Percentiles rank a stretch among this genome's conserved stretches.
phyloP scores from a whole-genome alignment of 306 rosid species.

The Vigna angularis region DNA sequence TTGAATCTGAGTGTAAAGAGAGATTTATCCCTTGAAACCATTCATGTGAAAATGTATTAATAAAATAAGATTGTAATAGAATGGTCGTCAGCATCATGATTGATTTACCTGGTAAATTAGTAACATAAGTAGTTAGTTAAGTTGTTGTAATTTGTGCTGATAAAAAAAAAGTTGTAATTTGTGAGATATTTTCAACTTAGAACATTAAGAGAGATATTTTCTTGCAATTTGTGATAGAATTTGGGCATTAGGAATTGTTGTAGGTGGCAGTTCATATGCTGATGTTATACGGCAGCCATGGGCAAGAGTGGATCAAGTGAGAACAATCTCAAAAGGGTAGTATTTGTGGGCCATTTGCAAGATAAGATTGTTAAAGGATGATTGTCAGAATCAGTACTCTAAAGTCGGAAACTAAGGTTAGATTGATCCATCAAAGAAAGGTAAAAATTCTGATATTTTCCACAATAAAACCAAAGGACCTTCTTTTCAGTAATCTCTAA shows the following conservation, averaged over 20 bases:
- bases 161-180: no score
- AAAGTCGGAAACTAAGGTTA: background rate
- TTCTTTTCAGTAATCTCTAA: slow-evolving; percentile 15
- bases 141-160: no score
- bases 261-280: background rate
- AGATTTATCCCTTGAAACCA: slow-evolving; percentile 42
- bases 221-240: background rate
- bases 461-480: slow-evolving; percentile 18
- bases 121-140: background rate
- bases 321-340: slow-evolving; percentile 3
- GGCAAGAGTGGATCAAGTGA: background rate
- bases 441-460: background rate
- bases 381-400: background rate
- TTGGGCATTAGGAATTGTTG: background rate
- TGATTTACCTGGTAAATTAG: background rate
- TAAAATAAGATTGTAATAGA: slow-evolving; percentile 12
- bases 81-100: slow-evolving; percentile 12
- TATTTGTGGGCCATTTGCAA: background rate
- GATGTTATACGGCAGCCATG: slow-evolving; percentile 2
- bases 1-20: slow-evolving; percentile 55
- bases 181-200: background rate
- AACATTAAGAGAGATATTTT: background rate
- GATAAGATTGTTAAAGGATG: slow-evolving; percentile 5
- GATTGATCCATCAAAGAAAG: slow-evolving; percentile 25
- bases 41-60: slow-evolving; percentile 53